These are phyloP conservation scores for Rutstroemia sp. DNA, from an alignment of 2,329 filamentous ascomycete genomes.

Conservation along the genomic window DNA sequence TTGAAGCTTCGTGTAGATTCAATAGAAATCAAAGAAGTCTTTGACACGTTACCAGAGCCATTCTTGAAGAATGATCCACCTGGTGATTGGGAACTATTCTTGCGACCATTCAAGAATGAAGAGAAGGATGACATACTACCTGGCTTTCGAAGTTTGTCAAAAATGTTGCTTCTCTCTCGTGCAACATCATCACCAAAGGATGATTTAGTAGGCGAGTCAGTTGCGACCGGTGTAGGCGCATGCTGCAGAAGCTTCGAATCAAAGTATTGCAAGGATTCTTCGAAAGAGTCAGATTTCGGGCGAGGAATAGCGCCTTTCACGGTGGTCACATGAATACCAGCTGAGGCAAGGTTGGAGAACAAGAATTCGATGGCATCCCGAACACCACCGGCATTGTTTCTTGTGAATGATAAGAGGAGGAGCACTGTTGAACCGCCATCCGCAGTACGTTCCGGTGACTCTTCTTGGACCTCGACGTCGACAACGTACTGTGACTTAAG, in stretches of 20 bases:
- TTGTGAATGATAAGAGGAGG: constrained; percentile 76
- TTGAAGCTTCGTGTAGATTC: constrained; percentile 87
- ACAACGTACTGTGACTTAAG: constrained; percentile 90
- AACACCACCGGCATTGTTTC: constrained; percentile 92
- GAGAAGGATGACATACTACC: constrained; percentile 91
- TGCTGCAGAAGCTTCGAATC: constrained; percentile 95
- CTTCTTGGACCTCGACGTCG: constrained; percentile 67
- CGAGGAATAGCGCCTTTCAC: constrained; percentile 93
- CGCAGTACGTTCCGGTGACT: constrained; percentile 50
- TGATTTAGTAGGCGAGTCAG: constrained; percentile 82
- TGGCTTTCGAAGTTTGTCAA: constrained; percentile 89
- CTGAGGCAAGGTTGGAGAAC: constrained; percentile 75
- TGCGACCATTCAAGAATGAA: constrained; percentile 91
- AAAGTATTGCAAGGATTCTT: constrained; percentile 94
- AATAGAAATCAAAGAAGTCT: constrained; percentile 91
- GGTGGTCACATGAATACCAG: constrained; percentile 79
- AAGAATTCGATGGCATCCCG: constrained; percentile 96
- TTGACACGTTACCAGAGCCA: constrained; percentile 81
- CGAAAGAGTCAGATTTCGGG: constrained; percentile 98
- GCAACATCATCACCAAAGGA: constrained; percentile 76
- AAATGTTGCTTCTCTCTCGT: constrained; percentile 73
- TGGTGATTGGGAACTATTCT: constrained; percentile 84
- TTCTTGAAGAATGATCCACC: constrained; percentile 84
- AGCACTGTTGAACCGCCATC: constrained; percentile 51
- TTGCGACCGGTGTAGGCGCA: constrained; percentile 70